Conservation (phyloP, 164 flowering plant genomes). For the Warburgia ugandensis region DNA sequence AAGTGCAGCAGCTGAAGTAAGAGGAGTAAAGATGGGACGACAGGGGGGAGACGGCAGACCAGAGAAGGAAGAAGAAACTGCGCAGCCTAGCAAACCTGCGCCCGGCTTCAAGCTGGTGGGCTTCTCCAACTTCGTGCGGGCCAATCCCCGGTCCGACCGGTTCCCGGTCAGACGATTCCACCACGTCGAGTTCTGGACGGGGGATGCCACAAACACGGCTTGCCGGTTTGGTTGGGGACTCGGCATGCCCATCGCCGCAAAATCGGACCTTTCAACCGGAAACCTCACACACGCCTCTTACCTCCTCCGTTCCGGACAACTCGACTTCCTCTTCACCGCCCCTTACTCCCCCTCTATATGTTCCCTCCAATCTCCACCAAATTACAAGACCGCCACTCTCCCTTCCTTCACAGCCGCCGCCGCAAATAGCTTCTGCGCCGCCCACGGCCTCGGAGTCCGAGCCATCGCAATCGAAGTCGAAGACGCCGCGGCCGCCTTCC, state of each 20-base stretch:
- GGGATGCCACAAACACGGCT: conserved; percentile 66
- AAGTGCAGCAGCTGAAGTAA: no score
- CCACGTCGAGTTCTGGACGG: conserved; percentile 83
- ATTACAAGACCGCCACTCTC: conserved; percentile 35
- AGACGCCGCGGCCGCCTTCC: conserved; percentile 51
- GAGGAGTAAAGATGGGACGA: no score
- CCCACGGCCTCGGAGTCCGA: conserved; percentile 79
- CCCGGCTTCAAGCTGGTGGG: conserved; percentile 50
- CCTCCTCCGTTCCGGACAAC: conserved; percentile 59
- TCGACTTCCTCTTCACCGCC: conserved; percentile 72
- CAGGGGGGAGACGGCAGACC: no score
- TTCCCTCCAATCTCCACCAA: conserved; percentile 13
- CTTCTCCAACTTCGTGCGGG: conserved; percentile 50
- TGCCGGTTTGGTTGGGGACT: conserved; percentile 79
- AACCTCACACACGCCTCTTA: conserved; percentile 69
- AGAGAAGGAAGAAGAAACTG: no score
- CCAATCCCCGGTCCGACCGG: conserved; percentile 62
- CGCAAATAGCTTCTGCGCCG: conserved; percentile 37
- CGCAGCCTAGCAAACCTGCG: no score
- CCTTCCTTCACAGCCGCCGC: conserved; percentile 44
- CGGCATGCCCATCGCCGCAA: conserved; percentile 65
- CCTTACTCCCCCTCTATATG: conserved; percentile 67
- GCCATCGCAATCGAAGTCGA: conserved; percentile 62
- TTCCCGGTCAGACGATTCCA: conserved; percentile 63
- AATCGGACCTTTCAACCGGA: conserved; percentile 89